A percentile compares a stretch with the other conserved stretches of the same genome.
Conservation (phyloP, 805 yeast genomes). For the Kluyveromyces starmeri region DNA sequence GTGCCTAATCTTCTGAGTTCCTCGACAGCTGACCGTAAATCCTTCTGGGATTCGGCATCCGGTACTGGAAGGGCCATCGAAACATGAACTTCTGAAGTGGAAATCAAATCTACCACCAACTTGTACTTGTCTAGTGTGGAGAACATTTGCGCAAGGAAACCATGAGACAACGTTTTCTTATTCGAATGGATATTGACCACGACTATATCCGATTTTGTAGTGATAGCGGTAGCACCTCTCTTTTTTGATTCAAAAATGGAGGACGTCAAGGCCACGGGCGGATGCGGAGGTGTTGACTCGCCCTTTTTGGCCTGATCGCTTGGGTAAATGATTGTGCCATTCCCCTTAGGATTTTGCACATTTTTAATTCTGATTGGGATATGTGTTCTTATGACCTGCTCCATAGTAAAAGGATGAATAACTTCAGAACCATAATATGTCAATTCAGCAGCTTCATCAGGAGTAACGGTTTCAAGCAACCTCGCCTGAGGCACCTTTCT, state of each 20-base stretch:
- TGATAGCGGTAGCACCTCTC: slow-evolving; percentile 88
- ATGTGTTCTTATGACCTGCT: slow-evolving; percentile 91
- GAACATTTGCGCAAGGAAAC: slow-evolving; percentile 87
- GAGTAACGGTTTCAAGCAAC: slow-evolving; percentile 78
- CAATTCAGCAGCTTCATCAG: slow-evolving; percentile 97
- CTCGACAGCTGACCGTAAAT: slow-evolving; percentile 61
- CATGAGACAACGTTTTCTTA: slow-evolving; percentile 86
- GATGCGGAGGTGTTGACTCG: slow-evolving; percentile 89
- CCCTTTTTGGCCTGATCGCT: slow-evolving; percentile 81
- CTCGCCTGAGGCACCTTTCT: slow-evolving; percentile 88
- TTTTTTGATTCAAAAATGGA: slow-evolving; percentile 37
- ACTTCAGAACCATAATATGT: slow-evolving; percentile 98
- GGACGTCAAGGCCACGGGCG: slow-evolving; percentile 61
- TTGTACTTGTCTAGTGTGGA: slow-evolving; percentile 74
- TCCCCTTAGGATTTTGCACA: slow-evolving; percentile 88
- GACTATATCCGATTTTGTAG: slow-evolving; percentile 86
- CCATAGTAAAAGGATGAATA: slow-evolving; percentile 98
- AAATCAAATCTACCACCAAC: slow-evolving; percentile 88
- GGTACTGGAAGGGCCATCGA: slow-evolving; percentile 92
- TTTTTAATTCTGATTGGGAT: slow-evolving; percentile 96
- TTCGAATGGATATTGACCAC: slow-evolving; percentile 92
- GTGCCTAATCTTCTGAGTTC: slow-evolving; percentile 77
- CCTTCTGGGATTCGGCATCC: slow-evolving; percentile 47
- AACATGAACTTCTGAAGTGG: slow-evolving; percentile 96
- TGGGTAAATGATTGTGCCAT: slow-evolving; percentile 91